Evolutionary conservation across 2,329 filamentous ascomycete genomes (phyloP).

Genomic region (Akanthomyces lecanii): DNA sequence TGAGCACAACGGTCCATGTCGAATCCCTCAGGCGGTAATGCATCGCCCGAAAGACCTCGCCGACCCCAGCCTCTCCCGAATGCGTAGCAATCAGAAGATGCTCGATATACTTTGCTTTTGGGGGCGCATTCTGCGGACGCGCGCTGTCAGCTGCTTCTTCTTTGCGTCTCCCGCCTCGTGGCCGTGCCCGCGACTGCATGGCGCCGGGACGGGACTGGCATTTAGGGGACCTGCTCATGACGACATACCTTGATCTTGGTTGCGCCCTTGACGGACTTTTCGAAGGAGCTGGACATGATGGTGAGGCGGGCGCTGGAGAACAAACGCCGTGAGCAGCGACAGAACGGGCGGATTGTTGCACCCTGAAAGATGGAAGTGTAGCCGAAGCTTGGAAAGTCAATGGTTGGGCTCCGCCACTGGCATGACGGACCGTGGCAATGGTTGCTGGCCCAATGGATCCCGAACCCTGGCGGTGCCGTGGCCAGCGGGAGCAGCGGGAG

Average conservation of each 20-base stretch:
- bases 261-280: slow-evolving; percentile 98
- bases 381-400: slow-evolving; percentile 14
- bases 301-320: slow-evolving; percentile 20
- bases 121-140: slow-evolving; percentile 70
- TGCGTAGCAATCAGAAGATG: slow-evolving; percentile 95
- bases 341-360: neutral
- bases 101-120: slow-evolving; percentile 99
- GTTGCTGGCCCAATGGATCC: slow-evolving; percentile 9
- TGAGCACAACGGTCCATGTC: slow-evolving; percentile 99
- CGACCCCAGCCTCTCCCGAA: slow-evolving; percentile 88
- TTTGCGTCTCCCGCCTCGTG: neutral
- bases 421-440: neutral
- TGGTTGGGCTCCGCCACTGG: slow-evolving; percentile 15
- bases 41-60: slow-evolving; percentile 89
- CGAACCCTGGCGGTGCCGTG: slow-evolving; percentile 1
- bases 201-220: neutral
- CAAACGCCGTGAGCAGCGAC: slow-evolving; percentile 14
- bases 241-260: slow-evolving; percentile 84
- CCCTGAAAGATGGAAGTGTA: slow-evolving; percentile 14
- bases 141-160: neutral
- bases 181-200: neutral
- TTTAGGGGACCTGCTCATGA: neutral
- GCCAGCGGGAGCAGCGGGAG: neutral
- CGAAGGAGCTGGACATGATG: slow-evolving; percentile 80
- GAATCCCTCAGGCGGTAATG: slow-evolving; percentile 87